Evolutionary conservation across 2,329 filamentous ascomycete genomes (phyloP), one percentile per base, ranked within the genome.

Genomic region (Keithomyces neogunnii): DNA sequence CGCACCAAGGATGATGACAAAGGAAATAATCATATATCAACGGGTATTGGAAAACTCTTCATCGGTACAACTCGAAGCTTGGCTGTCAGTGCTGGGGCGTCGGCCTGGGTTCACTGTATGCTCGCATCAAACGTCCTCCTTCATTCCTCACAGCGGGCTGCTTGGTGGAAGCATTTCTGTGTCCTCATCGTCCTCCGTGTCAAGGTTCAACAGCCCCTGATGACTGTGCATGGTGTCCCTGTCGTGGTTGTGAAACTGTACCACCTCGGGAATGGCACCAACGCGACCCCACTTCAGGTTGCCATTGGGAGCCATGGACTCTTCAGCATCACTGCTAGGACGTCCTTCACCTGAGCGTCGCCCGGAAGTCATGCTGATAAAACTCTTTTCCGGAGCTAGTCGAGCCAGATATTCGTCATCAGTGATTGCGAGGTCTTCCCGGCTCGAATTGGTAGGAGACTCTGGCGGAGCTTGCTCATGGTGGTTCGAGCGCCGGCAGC

Each of bases 391-490:
- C 4, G 63, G 63, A 7, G 65, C 60, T 54, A 73, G 45, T 63
- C 67, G 56, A 79, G 77, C 81, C 53, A 90, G 77, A 60, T 89
- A 89, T 60, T 93, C 88, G 54, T 92, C 88, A 54, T 89, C 85
- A 13, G 62, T 57, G 35, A 69, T 64, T 35, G 76, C 78, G 33
- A 85, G 73, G 48, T 88, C 84, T 55, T 91, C 87, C 50, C 85
- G 84, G 3, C 73, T 72, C 49, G 66, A 69, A 50, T 66, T 65
- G n/a, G 61, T 62, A 3, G 65, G 66, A 1, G 72, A 71, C 28
- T 67, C 67, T 13, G 80, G 60, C 19, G 60, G 45, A 46, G 54
- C 52, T 10, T 55, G 57, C 31, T 66, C 63, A 33, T 59, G 63
- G 30, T 59, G 62, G 46, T 62, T 67, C 40, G 61, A 60, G 35